A percentile compares a stretch with the other conserved stretches of the same genome.
Conservation (phyloP, 768 basidiomycete genomes). For the Trametes sanguinea region DNA sequence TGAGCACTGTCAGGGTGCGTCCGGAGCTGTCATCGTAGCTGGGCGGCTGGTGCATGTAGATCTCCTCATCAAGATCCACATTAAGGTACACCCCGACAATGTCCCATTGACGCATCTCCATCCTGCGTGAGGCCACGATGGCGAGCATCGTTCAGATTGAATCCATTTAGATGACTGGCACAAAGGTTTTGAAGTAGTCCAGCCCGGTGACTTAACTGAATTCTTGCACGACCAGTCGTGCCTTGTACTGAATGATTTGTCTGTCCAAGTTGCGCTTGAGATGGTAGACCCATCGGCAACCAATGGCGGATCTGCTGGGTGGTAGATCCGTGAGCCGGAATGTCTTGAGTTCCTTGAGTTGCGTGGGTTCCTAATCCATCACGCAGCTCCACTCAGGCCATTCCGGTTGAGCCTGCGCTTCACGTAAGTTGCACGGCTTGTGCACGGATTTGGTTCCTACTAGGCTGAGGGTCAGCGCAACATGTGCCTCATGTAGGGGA, state of each 20-base stretch:
- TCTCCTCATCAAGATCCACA: constrained; percentile 36
- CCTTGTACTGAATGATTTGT: constrained; percentile 42
- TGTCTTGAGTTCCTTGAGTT: constrained; percentile 5
- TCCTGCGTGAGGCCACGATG: constrained; percentile 36
- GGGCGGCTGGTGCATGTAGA: constrained; percentile 46
- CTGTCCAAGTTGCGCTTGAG: constrained; percentile 42
- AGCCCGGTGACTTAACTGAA: constrained; percentile 42
- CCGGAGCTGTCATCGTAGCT: constrained; percentile 29
- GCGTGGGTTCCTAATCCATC: constrained; percentile 17
- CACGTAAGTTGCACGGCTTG: constrained; percentile 4
- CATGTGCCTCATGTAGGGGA: neutral
- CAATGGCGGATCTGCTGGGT: constrained; percentile 34
- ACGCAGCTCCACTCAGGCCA: constrained; percentile 15
- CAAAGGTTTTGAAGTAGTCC: constrained; percentile 35
- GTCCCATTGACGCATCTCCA: constrained; percentile 43
- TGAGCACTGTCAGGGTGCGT: neutral
- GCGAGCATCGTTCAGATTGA: constrained; percentile 32
- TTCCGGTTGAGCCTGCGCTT: constrained; percentile 14
- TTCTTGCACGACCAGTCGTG: constrained; percentile 44
- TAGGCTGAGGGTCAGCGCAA: neutral
- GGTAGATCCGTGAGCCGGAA: constrained; percentile 27
- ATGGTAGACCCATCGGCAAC: constrained; percentile 44
- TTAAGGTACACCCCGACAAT: constrained; percentile 44
- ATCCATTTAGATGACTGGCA: constrained; percentile 20
- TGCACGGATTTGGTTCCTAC: neutral